These are phyloP conservation scores for Cryphonectria japonica DNA, from an alignment of 2,329 filamentous ascomycete species.

Conservation along the genomic window DNA sequence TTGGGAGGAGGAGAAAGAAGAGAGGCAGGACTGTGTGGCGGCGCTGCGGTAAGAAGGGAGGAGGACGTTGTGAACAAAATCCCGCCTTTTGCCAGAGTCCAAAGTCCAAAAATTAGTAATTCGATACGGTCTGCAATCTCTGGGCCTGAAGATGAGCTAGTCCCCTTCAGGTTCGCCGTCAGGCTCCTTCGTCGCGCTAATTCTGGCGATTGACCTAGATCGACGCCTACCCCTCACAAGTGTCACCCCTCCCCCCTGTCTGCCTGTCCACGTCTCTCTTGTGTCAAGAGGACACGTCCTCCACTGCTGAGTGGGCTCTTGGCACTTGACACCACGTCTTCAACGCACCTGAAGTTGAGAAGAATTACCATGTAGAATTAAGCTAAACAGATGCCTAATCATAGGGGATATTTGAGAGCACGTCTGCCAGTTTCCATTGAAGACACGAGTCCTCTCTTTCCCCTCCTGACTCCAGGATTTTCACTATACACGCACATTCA, in stretches of 20 bases:
- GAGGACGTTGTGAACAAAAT: background rate
- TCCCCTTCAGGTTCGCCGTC: conserved; percentile 5
- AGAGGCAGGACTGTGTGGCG: background rate
- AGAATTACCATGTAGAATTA: background rate
- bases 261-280: background rate
- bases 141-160: background rate
- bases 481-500: background rate
- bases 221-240: background rate
- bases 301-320: background rate
- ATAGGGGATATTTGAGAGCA: background rate
- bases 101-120: background rate
- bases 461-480: background rate
- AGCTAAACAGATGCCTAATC: background rate
- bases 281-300: background rate
- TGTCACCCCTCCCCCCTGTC: background rate
- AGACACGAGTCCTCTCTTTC: background rate
- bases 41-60: background rate
- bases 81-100: background rate
- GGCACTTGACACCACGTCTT: background rate
- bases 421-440: background rate
- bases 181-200: conserved; percentile 5
- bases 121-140: conserved; percentile 3
- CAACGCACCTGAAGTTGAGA: background rate
- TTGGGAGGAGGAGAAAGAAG: too few species aligned
- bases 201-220: background rate